Evolutionary conservation across 2,329 filamentous ascomycete genomes (phyloP), one percentile per base, ranked within the genome.

Genomic region (Fusarium irregulare): DNA sequence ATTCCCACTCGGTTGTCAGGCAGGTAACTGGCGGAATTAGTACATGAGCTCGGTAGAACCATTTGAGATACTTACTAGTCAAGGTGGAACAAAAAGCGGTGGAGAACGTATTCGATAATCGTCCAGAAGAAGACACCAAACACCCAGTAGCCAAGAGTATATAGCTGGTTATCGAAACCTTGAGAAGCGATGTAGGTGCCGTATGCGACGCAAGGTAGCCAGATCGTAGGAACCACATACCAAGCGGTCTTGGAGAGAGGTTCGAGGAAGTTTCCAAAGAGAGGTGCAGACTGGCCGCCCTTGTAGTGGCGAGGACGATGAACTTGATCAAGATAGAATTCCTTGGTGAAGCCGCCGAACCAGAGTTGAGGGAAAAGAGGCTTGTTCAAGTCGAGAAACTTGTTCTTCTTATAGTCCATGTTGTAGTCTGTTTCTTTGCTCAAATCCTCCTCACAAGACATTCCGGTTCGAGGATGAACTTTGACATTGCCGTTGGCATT

Each of bases 211-310:
- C 85, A 87, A n/a, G 96, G 96, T 44, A 96, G 78, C 96, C 96
- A 99, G 3, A 97, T 65, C 0, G 85, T 85, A 4, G 96, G 96
- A 13, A 99, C 86, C 46, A 97, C 80, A 89, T 91, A 99, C 96
- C 96, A 99, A 2, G 96, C 89, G 4, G 96, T 99, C 85, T 94
- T 92, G 80, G 91, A 94, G 63, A 99, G 83, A n/a, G 96, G 96
- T 82, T 99, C 96, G n/a, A 99, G 85, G 79, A 99, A 97, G 82
- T 99, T 98, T 64, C 96, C 96, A 81, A 99, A 99, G 25, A 99
- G 83, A 21, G 96, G 96, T 40, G 96, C 96, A 9, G 94, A 98
- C 67, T 90, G 89, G 62, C 96, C 96, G 71, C 95, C 95, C 78
- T 91, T 97, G 86, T 98, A 99, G 80, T 99, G 95, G 63, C 96